A percentile compares a stretch with the other conserved stretches of the same genome.
Conservation (phyloP, 1,284 basidiomycete genomes). For the Ustanciosporium gigantosporum region DNA sequence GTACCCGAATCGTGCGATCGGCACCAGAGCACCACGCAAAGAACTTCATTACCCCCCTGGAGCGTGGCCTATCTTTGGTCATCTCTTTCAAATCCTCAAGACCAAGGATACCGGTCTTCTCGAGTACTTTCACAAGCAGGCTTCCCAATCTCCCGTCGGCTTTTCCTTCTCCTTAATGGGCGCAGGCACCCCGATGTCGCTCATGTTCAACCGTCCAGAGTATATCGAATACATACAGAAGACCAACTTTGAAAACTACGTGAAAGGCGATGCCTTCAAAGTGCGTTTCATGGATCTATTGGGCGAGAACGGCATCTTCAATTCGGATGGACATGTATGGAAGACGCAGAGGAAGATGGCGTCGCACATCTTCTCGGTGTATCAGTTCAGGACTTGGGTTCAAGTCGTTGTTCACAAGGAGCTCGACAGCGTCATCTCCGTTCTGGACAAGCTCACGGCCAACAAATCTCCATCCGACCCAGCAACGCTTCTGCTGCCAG, state of each 20-base stretch:
- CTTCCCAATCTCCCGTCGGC: conserved; percentile 13
- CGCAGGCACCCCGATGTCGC: conserved; percentile 23
- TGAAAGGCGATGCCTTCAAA: conserved; percentile 40
- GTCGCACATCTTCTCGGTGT: conserved; percentile 50
- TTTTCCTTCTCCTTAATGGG: conserved; percentile 12
- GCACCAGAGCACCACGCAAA: conserved; percentile 15
- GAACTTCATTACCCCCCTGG: conserved; percentile 20
- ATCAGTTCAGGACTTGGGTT: conserved; percentile 49
- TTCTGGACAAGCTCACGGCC: conserved; percentile 25
- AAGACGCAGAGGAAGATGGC: conserved; percentile 54
- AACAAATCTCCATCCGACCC: conserved; percentile 7
- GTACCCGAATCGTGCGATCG: conserved; percentile 31
- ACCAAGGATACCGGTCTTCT: conserved; percentile 3
- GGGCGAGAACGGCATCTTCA: conserved; percentile 47
- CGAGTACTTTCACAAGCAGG: conserved; percentile 13
- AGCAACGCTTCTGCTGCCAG: conserved; percentile 24
- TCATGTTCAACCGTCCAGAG: conserved; percentile 35
- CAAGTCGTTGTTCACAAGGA: conserved; percentile 46
- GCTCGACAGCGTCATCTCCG: conserved; percentile 28
- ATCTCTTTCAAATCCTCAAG: conserved; percentile 15
- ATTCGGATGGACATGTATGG: conserved; percentile 56
- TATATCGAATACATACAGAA: conserved; percentile 58
- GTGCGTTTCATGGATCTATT: conserved; percentile 39
- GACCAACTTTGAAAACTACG: conserved; percentile 57
- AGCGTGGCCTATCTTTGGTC: conserved; percentile 28